These are phyloP conservation scores for Schwanniomyces yamadae DNA, from an alignment of 805 yeast species.

Conservation along the genomic window DNA sequence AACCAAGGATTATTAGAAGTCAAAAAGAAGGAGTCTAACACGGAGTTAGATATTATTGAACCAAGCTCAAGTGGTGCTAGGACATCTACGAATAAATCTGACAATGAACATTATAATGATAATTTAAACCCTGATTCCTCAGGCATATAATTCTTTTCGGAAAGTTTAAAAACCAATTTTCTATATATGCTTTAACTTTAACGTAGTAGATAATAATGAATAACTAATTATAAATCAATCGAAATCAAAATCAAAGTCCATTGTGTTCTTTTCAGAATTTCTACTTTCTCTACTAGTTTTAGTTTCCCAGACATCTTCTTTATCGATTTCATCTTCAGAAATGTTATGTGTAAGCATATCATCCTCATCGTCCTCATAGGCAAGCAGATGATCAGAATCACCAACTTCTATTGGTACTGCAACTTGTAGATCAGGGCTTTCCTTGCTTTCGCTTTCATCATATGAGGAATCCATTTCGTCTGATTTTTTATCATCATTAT, in stretches of 20 bases:
- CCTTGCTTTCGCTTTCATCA: slow-evolving; percentile 1
- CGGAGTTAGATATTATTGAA: slow-evolving; percentile 13
- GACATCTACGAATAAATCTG: too few relatives aligned
- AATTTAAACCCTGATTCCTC: too few relatives aligned
- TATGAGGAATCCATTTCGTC: background rate
- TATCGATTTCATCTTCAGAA: background rate
- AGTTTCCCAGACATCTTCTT: too few relatives aligned
- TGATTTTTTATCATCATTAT: slow-evolving; percentile 1
- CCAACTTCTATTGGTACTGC: slow-evolving; percentile 1
- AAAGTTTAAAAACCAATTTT: too few relatives aligned
- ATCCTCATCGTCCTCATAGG: background rate
- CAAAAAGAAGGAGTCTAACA: slow-evolving; percentile 5
- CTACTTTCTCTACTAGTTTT: background rate
- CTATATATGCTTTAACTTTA: too few relatives aligned
- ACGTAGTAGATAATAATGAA: too few relatives aligned
- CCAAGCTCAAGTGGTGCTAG: too few relatives aligned
- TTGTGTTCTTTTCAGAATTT: too few relatives aligned
- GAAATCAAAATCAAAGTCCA: slow-evolving; percentile 9
- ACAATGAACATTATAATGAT: too few relatives aligned
- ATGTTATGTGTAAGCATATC: background rate
- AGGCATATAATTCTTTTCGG: too few relatives aligned
- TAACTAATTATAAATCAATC: slow-evolving; percentile 6
- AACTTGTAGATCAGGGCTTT: too few relatives aligned
- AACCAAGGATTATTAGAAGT: slow-evolving; percentile 16
- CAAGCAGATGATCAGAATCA: background rate